Conservation (phyloP, 2,329 filamentous ascomycete genomes). For the Colletotrichum magnum region DNA sequence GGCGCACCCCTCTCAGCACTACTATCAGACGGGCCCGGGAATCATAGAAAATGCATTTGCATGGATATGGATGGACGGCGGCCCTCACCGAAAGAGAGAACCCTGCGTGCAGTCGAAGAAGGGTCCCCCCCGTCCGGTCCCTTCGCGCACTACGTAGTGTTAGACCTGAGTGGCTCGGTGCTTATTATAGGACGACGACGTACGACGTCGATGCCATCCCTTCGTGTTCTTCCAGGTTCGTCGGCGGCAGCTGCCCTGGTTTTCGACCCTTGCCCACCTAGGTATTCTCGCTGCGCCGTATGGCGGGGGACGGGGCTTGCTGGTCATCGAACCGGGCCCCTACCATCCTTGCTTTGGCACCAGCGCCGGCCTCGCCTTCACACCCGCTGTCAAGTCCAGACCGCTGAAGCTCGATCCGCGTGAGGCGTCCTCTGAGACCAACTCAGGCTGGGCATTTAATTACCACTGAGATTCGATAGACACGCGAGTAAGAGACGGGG, state of each 20-base stretch:
- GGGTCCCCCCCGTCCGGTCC: no score
- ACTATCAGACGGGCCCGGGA: conserved; percentile 30
- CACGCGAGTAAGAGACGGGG: no score
- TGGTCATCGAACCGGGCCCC: neutral
- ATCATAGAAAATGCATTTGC: neutral
- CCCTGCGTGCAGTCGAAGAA: no score
- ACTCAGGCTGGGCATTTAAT: no score
- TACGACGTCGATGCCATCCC: no score
- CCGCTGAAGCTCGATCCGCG: conserved; percentile 33
- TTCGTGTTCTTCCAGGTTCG: conserved; percentile 24
- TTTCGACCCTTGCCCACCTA: conserved; percentile 30
- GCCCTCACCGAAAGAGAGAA: no score
- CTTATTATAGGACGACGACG: neutral
- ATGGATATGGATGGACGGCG: no score
- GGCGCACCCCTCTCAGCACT: neutral
- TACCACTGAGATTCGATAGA: no score
- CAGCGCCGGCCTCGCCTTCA: conserved; percentile 1
- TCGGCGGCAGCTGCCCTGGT: conserved; percentile 36
- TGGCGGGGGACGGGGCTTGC: neutral
- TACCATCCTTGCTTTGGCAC: conserved; percentile 30
- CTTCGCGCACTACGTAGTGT: neutral
- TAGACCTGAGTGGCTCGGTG: conserved; percentile 8
- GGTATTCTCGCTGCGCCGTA: neutral
- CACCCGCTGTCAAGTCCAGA: conserved; percentile 16
- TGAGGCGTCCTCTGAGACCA: conserved; percentile 21